Conservation (phyloP, 2,329 filamentous ascomycete species). For the Teratosphaeria viscida region DNA sequence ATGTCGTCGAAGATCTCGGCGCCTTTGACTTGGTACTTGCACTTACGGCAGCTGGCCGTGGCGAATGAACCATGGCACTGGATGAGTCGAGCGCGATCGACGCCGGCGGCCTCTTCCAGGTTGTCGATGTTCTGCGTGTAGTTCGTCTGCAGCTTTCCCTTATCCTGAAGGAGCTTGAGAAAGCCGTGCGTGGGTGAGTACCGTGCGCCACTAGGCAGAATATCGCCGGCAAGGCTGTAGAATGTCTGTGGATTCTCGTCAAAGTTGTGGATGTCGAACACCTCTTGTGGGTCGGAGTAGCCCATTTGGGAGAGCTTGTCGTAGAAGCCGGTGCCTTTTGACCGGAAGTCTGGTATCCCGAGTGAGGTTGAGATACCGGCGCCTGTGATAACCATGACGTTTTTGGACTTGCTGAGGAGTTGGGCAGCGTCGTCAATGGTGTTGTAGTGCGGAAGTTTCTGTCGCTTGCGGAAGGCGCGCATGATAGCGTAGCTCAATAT, state of each 20-base stretch:
- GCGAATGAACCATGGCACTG: conserved; percentile 97
- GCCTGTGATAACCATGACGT: conserved; percentile 89
- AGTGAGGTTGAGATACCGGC: conserved; percentile 95
- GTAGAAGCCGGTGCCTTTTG: conserved; percentile 85
- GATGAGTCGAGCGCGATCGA: conserved; percentile 69
- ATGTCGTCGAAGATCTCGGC: conserved; percentile 65
- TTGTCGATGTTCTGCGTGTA: conserved; percentile 99
- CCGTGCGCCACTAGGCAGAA: conserved; percentile 61
- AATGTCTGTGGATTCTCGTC: conserved; percentile 79
- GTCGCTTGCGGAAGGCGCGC: conserved; percentile 70
- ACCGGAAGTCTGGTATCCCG: conserved; percentile 94
- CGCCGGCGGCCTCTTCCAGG: conserved; percentile 65
- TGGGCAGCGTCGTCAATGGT: conserved; percentile 76
- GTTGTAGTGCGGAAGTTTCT: conserved; percentile 72
- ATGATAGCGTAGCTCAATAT: conserved; percentile 68
- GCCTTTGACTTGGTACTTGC: conserved; percentile 61
- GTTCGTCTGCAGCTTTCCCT: conserved; percentile 84
- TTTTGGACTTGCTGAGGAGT: conserved; percentile 61
- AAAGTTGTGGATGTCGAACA: conserved; percentile 87
- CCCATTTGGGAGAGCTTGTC: conserved; percentile 71
- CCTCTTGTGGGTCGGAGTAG: conserved; percentile 76
- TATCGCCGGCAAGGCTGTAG: conserved; percentile 83
- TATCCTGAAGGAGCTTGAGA: conserved; percentile 77
- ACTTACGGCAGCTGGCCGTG: conserved; percentile 79
- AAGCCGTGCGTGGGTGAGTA: conserved; percentile 92